These are phyloP conservation scores for Eimeria necatrix DNA, from an alignment of 169 alveolate species.

Conservation along the genomic window DNA sequence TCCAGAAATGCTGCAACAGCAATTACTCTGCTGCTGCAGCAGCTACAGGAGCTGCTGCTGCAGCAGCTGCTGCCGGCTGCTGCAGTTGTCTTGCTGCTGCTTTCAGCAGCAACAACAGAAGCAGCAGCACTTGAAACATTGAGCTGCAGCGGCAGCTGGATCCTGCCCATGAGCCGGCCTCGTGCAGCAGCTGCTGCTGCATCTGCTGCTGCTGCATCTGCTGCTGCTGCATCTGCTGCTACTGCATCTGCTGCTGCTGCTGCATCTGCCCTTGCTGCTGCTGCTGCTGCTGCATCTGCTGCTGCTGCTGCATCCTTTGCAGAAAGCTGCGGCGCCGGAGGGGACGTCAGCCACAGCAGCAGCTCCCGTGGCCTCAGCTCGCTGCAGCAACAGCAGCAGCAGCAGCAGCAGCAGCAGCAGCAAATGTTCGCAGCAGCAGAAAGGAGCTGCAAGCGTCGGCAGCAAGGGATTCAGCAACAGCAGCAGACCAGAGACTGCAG, in stretches of 20 bases:
- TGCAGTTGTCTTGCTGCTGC: conserved; percentile 25
- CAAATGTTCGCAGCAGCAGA: neutral
- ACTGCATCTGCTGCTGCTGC: conserved; percentile 24
- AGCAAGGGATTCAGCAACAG: conserved; percentile 13
- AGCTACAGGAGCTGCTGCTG: neutral
- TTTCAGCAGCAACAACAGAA: conserved; percentile 23
- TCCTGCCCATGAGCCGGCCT: conserved; percentile 38
- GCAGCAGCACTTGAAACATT: conserved; percentile 47
- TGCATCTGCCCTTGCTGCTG: neutral
- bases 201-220: conserved; percentile 38
- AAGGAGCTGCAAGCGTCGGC: neutral
- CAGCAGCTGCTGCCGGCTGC: neutral
- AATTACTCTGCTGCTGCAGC: conserved; percentile 12
- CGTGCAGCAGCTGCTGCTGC: conserved; percentile 55
- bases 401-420: neutral
- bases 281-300: conserved; percentile 33
- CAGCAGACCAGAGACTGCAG: neutral
- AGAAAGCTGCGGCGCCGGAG: neutral
- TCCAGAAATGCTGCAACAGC: conserved; percentile 4
- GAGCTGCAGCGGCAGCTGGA: conserved; percentile 67
- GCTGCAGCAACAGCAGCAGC: conserved; percentile 50
- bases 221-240: conserved; percentile 28
- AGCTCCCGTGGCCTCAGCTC: conserved; percentile 40
- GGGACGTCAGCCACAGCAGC: conserved; percentile 54
- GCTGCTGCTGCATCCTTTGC: neutral